phyloP scores from a whole-genome alignment of 345 rosid species.

The Populus deltoides region DNA sequence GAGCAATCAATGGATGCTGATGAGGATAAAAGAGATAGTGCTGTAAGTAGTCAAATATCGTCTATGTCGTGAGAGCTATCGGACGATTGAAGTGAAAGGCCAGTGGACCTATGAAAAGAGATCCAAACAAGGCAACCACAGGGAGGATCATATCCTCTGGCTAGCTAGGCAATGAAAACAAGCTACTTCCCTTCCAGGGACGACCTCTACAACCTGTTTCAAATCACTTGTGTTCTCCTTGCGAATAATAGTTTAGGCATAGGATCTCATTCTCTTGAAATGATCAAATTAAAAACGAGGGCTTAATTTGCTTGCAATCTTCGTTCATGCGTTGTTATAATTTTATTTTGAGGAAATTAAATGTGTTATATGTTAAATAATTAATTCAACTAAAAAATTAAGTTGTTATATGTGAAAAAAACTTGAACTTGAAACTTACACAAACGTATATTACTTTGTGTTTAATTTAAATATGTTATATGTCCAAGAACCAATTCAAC shows the following conservation, averaged over 20 bases:
- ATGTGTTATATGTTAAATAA: no score
- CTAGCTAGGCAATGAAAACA: background rate
- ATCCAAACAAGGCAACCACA: background rate
- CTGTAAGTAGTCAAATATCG: background rate
- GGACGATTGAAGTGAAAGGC: constrained; percentile 7
- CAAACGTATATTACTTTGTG: no score
- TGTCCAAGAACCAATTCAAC: no score
- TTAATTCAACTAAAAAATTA: no score
- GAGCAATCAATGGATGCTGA: background rate
- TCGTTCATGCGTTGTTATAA: background rate
- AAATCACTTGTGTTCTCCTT: background rate
- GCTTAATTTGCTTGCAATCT: background rate
- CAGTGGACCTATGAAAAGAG: background rate
- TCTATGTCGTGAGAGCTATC: background rate
- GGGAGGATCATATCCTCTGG: no score
- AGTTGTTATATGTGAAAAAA: no score
- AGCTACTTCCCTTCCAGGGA: background rate
- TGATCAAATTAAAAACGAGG: background rate
- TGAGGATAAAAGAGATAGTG: background rate
- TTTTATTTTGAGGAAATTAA: no score
- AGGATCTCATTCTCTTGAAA: background rate
- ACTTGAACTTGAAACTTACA: no score
- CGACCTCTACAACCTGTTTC: background rate
- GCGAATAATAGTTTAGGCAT: background rate
- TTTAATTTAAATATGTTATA: no score